A percentile compares a stretch with the other conserved stretches of the same genome.
These are phyloP conservation scores for Cafeteria roenbergensis DNA, from an alignment of 108 stramenopile genomes.

Conservation along the genomic window DNA sequence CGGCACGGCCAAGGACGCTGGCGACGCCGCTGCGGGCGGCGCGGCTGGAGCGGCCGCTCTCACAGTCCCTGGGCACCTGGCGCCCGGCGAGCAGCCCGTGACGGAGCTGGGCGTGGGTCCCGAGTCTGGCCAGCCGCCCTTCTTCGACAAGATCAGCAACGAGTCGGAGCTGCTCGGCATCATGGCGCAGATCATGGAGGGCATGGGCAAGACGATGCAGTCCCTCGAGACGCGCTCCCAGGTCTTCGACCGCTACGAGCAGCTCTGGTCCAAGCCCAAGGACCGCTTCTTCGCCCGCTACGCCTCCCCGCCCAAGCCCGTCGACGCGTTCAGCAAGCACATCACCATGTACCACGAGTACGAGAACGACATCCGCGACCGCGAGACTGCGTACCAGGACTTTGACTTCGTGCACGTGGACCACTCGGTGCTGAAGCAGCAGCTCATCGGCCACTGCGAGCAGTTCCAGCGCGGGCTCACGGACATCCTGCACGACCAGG, in stretches of 20 bases:
- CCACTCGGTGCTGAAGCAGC: slow-evolving; percentile 37
- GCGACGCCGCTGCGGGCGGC: not conserved
- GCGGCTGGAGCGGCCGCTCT: not conserved
- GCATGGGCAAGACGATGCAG: slow-evolving; percentile 42
- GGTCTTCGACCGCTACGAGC: slow-evolving; percentile 32
- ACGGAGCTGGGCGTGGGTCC: not conserved
- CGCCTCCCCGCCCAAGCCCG: slow-evolving; percentile 41
- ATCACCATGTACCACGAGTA: slow-evolving; percentile 34
- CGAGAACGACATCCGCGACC: slow-evolving; percentile 36
- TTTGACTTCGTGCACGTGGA: slow-evolving; percentile 57
- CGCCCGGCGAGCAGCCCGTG: not conserved
- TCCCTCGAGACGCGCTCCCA: slow-evolving; percentile 44
- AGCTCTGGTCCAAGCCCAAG: slow-evolving; percentile 55
- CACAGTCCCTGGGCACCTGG: not conserved
- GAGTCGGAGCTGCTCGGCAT: slow-evolving; percentile 51
- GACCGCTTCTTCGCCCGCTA: slow-evolving; percentile 40
- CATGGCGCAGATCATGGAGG: slow-evolving; percentile 50
- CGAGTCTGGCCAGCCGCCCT: slow-evolving; percentile 16
- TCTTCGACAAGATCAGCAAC: slow-evolving; percentile 41
- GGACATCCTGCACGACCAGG: slow-evolving; percentile 46
- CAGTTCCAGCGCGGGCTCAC: slow-evolving; percentile 46
- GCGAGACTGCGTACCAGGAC: slow-evolving; percentile 28
- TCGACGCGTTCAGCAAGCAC: slow-evolving; percentile 38
- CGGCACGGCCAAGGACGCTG: not conserved
- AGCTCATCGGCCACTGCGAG: slow-evolving; percentile 37